phyloP scores from a whole-genome alignment of 257 asterid genomes.

The Haberlea rhodopensis region DNA sequence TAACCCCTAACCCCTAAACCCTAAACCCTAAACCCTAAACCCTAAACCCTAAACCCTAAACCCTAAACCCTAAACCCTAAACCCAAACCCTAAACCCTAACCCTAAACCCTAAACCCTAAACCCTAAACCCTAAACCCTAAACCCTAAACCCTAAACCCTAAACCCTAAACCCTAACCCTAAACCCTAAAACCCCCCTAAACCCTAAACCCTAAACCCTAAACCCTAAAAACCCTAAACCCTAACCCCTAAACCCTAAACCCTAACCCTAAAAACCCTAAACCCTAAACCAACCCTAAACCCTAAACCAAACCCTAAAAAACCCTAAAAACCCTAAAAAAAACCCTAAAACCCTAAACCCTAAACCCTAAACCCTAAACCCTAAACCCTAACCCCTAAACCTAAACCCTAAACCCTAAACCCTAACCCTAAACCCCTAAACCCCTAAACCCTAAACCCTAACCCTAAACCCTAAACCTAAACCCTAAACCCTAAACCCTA shows the following conservation, averaged over 20 bases:
- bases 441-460: slow-evolving; percentile 27
- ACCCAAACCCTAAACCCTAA: neutral
- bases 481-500: slow-evolving; percentile 24
- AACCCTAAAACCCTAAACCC: too few species aligned
- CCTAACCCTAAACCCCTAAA: too few species aligned
- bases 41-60: neutral
- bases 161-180: neutral
- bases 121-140: slow-evolving; percentile 6
- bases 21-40: neutral
- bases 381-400: slow-evolving; percentile 19
- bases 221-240: too few species aligned
- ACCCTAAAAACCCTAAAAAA: too few species aligned
- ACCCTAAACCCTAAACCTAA: slow-evolving; percentile 29
- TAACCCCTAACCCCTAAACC: neutral
- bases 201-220: too few species aligned
- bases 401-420: slow-evolving; percentile 20
- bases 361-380: too few species aligned
- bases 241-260: too few species aligned
- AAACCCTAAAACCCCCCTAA: too few species aligned
- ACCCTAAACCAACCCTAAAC: too few species aligned
- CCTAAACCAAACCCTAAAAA: too few species aligned
- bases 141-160: slow-evolving; percentile 1
- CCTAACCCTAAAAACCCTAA: too few species aligned
- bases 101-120: slow-evolving; percentile 1
- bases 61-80: neutral